These are phyloP conservation scores for Hanseniaspora uvarum DNA, from an alignment of 1,139 yeast species.

Conservation along the genomic window DNA sequence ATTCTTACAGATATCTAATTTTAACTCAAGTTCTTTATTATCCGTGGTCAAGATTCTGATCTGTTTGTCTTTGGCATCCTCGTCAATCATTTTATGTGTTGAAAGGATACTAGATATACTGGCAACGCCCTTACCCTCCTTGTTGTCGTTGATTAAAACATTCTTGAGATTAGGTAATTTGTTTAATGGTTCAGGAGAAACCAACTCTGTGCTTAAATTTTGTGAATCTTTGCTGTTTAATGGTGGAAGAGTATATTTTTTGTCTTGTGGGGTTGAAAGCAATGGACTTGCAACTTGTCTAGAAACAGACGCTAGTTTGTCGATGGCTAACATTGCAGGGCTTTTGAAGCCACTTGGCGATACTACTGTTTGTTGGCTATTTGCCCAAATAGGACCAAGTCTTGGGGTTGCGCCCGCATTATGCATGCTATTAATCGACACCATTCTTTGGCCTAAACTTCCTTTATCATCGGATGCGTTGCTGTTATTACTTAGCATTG, in stretches of 20 bases:
- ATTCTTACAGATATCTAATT: slow-evolving; percentile 15
- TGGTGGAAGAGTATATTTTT: neutral
- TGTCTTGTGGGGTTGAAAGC: neutral
- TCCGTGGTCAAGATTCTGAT: slow-evolving; percentile 10
- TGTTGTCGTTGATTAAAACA: neutral
- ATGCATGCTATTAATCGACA: neutral
- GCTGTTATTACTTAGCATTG: neutral
- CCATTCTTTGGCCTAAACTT: neutral
- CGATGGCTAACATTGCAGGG: slow-evolving; percentile 15
- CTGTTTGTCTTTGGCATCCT: slow-evolving; percentile 1
- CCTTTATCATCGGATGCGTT: neutral
- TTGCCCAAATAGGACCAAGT: slow-evolving; percentile 6
- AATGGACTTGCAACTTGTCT: slow-evolving; percentile 8
- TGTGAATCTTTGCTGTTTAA: neutral
- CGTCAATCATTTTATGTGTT: neutral
- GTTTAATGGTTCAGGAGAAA: neutral
- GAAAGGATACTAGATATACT: slow-evolving; percentile 8
- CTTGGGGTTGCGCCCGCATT: slow-evolving; percentile 7
- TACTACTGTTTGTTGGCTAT: neutral
- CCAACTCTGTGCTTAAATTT: neutral
- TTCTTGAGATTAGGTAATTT: slow-evolving; percentile 12
- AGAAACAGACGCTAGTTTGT: slow-evolving; percentile 15
- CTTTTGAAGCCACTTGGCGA: slow-evolving; percentile 5
- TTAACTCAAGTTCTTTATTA: slow-evolving; percentile 13
- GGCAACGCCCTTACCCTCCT: neutral